These are phyloP conservation scores for Poronia punctata DNA, from an alignment of 495 filamentous ascomycete genomes.

Conservation along the genomic window DNA sequence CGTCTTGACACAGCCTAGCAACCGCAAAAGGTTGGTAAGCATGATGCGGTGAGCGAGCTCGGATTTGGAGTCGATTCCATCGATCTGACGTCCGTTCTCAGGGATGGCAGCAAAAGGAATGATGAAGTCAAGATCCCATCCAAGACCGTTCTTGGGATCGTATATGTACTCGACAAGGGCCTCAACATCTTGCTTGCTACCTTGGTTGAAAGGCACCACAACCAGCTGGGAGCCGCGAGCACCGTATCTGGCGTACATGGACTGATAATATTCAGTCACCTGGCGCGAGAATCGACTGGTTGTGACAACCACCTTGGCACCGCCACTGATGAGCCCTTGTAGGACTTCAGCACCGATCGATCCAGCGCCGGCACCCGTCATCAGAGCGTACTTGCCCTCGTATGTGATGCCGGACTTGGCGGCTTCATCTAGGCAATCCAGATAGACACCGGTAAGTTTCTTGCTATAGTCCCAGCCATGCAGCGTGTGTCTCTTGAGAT, in stretches of 20 bases:
- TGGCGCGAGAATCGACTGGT: constrained; percentile 94
- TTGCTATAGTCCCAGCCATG: constrained; percentile 99
- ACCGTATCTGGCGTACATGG: constrained; percentile 93
- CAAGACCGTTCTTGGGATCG: constrained; percentile 90
- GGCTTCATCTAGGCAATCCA: constrained; percentile 84
- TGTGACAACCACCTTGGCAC: constrained; percentile 91
- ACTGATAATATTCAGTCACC: constrained; percentile 98
- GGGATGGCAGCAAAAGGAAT: constrained; percentile 97
- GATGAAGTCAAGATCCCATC: constrained; percentile 96
- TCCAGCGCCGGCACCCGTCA: constrained; percentile 96
- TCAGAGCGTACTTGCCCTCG: constrained; percentile 90
- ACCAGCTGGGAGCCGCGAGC: constrained; percentile 92
- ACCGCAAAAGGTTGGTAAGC: constrained; percentile 91
- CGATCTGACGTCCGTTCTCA: constrained; percentile 96
- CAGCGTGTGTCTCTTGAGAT: constrained; percentile 88
- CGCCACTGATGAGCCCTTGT: constrained; percentile 92
- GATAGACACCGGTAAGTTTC: constrained; percentile 85
- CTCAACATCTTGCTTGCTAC: constrained; percentile 94
- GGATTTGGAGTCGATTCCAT: constrained; percentile 94
- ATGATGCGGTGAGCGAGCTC: constrained; percentile 98
- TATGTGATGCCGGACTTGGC: constrained; percentile 83
- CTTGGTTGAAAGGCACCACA: constrained; percentile 98
- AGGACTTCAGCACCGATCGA: constrained; percentile 98
- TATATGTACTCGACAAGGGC: constrained; percentile 93
- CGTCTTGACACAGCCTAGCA: constrained; percentile 82